Percentiles rank a stretch among this genome's conserved stretches.
Evolutionary conservation across 352 stramenopile species (phyloP).

Genomic region (Phytophthora chlamydospora): DNA sequence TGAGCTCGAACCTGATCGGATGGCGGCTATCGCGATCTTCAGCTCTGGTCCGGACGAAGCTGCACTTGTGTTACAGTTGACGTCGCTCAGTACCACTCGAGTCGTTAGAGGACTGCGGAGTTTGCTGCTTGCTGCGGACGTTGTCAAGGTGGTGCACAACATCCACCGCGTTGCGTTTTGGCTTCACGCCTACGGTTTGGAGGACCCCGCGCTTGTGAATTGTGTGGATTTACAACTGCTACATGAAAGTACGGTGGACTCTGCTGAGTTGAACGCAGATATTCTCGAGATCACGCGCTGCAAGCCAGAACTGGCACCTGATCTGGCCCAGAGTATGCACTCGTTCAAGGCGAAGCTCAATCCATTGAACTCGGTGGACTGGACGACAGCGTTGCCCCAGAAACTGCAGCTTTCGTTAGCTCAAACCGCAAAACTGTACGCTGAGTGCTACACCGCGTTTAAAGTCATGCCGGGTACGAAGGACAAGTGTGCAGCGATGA

Average conservation of each 20-base stretch:
- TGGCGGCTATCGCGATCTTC: slow-evolving; percentile 22
- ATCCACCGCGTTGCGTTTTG: slow-evolving; percentile 28
- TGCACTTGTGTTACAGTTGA: slow-evolving; percentile 22
- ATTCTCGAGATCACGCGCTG: slow-evolving; percentile 23
- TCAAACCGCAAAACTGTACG: slow-evolving; percentile 25
- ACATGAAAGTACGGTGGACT: slow-evolving; percentile 29
- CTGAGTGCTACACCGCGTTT: slow-evolving; percentile 12
- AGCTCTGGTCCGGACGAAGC: slow-evolving; percentile 7
- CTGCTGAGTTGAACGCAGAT: slow-evolving; percentile 10
- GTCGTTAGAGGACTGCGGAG: slow-evolving; percentile 14
- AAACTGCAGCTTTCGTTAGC: slow-evolving; percentile 7
- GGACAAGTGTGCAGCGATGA: slow-evolving; percentile 24
- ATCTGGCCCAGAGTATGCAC: slow-evolving; percentile 11
- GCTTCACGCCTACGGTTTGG: slow-evolving; percentile 18
- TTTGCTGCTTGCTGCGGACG: slow-evolving; percentile 15
- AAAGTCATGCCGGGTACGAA: neutral
- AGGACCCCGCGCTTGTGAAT: slow-evolving; percentile 17
- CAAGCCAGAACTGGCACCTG: neutral
- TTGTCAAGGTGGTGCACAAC: slow-evolving; percentile 33
- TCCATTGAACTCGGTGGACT: neutral
- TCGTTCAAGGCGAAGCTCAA: slow-evolving; percentile 23
- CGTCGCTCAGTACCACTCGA: slow-evolving; percentile 14
- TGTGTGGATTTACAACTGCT: slow-evolving; percentile 41
- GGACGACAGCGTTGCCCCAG: slow-evolving; percentile 1
- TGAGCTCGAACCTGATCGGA: slow-evolving; percentile 1